phyloP scores from a whole-genome alignment of 31 red algal genomes.

The Porphyra umbilicalis region DNA sequence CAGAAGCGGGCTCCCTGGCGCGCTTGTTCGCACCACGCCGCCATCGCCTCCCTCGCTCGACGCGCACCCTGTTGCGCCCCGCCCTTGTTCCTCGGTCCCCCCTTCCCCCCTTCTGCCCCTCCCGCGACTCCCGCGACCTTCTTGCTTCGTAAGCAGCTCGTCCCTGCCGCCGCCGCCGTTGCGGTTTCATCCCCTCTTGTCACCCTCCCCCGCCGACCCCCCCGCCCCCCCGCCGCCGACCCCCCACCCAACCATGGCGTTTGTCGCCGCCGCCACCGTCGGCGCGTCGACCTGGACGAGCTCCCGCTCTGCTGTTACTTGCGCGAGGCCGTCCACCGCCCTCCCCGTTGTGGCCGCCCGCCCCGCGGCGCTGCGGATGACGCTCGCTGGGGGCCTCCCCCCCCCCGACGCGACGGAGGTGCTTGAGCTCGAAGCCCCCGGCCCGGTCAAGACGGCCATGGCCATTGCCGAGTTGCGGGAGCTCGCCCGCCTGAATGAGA shows the following conservation, averaged over 20 bases:
- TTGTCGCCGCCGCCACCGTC: not conserved
- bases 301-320: not conserved
- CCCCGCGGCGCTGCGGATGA: not conserved
- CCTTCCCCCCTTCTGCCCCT: no score
- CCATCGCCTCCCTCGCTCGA: no score
- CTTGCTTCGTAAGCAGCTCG: no score
- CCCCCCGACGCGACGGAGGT: not conserved
- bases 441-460: not conserved
- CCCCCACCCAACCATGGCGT: not conserved
- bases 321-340: not conserved
- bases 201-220: no score
- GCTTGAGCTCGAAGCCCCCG: not conserved
- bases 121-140: no score
- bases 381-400: not conserved
- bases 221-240: not conserved
- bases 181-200: not conserved
- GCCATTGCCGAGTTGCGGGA: conserved; percentile 36
- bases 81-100: no score
- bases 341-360: not conserved
- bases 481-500: conserved; percentile 58
- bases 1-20: no score
- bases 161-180: no score
- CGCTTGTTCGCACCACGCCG: no score
- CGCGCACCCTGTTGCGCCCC: no score
- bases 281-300: not conserved